Evolutionary conservation across 129 eudicot species (phyloP).

Genomic region (Pseudognaphalium luteoalbum): DNA sequence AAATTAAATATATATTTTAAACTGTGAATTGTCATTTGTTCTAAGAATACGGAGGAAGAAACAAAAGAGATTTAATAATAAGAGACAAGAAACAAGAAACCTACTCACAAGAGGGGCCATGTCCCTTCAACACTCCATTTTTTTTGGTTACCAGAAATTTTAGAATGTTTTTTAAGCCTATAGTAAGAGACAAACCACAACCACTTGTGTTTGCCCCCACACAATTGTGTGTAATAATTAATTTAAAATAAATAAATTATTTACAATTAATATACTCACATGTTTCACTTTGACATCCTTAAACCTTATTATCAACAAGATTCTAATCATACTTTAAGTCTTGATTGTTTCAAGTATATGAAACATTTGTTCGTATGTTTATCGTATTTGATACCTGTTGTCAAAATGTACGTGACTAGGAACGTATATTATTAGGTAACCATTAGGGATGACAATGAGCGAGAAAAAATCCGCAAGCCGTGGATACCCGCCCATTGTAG

Average conservation of each 20-base stretch:
- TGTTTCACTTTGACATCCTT: background rate
- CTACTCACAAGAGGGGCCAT: constrained; percentile 29
- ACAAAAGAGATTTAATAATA: constrained; percentile 29
- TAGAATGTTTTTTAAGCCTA: constrained; percentile 27
- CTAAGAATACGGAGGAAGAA: constrained; percentile 23
- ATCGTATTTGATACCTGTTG: too few relatives aligned
- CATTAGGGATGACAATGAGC: too few relatives aligned
- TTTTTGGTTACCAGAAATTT: constrained; percentile 23
- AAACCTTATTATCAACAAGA: too few relatives aligned
- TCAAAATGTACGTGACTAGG: too few relatives aligned
- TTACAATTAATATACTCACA: background rate
- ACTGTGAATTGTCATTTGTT: constrained; percentile 17
- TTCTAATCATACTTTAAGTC: background rate
- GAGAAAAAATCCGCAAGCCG: too few relatives aligned
- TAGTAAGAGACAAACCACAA: constrained; percentile 31
- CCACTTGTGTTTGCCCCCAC: constrained; percentile 38
- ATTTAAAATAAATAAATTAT: background rate
- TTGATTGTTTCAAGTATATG: background rate
- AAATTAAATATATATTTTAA: constrained; percentile 5
- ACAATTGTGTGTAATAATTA: constrained; percentile 14
- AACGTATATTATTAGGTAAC: too few relatives aligned
- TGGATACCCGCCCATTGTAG: too few relatives aligned
- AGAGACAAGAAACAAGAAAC: constrained; percentile 35
- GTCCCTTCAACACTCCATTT: constrained; percentile 28
- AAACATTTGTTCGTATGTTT: background rate